These are phyloP conservation scores for Neurospora sp. DNA, from an alignment of 495 filamentous ascomycete genomes.

Conservation along the genomic window DNA sequence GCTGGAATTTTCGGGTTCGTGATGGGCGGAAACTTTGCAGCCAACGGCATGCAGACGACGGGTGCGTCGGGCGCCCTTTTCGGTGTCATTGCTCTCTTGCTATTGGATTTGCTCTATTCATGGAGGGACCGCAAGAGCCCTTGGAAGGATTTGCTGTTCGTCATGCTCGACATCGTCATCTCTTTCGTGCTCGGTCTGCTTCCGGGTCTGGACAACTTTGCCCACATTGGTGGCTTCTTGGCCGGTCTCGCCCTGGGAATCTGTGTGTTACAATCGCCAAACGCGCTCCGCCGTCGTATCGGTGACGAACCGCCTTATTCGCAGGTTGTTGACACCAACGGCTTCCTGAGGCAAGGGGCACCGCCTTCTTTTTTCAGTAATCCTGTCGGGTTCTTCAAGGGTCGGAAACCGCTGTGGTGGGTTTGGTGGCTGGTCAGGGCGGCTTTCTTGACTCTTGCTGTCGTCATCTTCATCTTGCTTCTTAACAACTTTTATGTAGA, in stretches of 20 bases:
- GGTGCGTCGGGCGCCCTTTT: constrained; percentile 87
- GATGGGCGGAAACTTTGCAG: constrained; percentile 86
- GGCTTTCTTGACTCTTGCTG: constrained; percentile 63
- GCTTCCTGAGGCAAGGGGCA: constrained; percentile 28
- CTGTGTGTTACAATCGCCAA: constrained; percentile 78
- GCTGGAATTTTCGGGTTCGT: constrained; percentile 95
- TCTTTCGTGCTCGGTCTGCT: constrained; percentile 89
- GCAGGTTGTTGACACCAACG: constrained; percentile 24
- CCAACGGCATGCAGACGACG: constrained; percentile 64
- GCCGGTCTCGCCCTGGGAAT: constrained; percentile 85
- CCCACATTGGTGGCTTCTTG: constrained; percentile 90
- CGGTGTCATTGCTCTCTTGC: constrained; percentile 75
- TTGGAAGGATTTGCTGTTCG: constrained; percentile 69
- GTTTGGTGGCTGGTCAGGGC: constrained; percentile 87
- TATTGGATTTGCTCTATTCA: constrained; percentile 86
- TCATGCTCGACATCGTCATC: constrained; percentile 73
- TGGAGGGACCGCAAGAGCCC: constrained; percentile 71
- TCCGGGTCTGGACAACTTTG: constrained; percentile 92
- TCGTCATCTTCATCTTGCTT: constrained; percentile 75
- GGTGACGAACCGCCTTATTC: constrained; percentile 50
- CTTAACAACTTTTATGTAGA: constrained; percentile 84
- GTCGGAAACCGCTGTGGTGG: constrained; percentile 91
- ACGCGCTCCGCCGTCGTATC: constrained; percentile 64
- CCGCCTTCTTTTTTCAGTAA: constrained; percentile 52
- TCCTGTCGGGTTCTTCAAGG: constrained; percentile 79